A percentile compares a stretch with the other conserved stretches of the same genome.
Evolutionary conservation across 1,284 basidiomycete species (phyloP).

Genomic region (Tranzscheliella williamsii): DNA sequence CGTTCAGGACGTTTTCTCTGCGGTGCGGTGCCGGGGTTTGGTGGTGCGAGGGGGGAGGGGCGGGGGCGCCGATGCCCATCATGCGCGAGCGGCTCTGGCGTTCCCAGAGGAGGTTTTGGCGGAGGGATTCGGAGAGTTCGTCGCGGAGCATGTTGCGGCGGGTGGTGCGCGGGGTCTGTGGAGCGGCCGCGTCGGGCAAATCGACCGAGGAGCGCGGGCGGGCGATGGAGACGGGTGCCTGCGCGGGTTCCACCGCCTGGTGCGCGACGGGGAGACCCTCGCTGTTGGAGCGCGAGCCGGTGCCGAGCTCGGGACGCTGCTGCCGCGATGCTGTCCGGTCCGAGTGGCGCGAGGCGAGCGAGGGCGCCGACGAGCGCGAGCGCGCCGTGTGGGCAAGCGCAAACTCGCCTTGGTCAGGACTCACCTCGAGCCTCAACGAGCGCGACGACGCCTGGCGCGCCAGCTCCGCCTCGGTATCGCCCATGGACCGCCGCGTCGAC

Average conservation of each 20-base stretch:
- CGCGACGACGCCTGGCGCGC: constrained; percentile 25
- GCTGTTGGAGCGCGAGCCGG: constrained; percentile 40
- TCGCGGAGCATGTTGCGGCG: constrained; percentile 79
- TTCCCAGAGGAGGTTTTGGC: constrained; percentile 82
- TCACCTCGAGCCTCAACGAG: constrained; percentile 40
- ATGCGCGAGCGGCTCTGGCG: constrained; percentile 63
- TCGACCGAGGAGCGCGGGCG: constrained; percentile 32
- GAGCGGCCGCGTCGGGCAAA: constrained; percentile 63
- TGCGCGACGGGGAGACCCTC: constrained; percentile 21
- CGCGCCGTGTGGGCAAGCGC: constrained; percentile 18
- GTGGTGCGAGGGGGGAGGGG: constrained; percentile 7
- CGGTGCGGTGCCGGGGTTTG: constrained; percentile 3
- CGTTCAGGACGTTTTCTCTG: constrained; percentile 43
- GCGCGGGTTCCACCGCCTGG: constrained; percentile 4
- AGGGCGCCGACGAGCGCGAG: constrained; percentile 26
- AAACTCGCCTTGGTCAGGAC: constrained; percentile 36
- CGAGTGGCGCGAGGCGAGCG: constrained; percentile 28
- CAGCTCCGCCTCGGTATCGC: constrained; percentile 16
- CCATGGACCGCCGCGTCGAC: constrained; percentile 3
- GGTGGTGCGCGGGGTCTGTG: constrained; percentile 81
- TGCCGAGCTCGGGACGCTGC: constrained; percentile 18
- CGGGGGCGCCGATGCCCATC: constrained; percentile 50
- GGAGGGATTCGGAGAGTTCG: constrained; percentile 81
- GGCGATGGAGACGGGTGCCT: constrained; percentile 26
- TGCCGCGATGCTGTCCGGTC: constrained; percentile 14